A percentile compares a stretch with the other conserved stretches of the same genome.
phyloP scores from a whole-genome alignment of 805 yeast genomes.

The Ogataea sp. region DNA sequence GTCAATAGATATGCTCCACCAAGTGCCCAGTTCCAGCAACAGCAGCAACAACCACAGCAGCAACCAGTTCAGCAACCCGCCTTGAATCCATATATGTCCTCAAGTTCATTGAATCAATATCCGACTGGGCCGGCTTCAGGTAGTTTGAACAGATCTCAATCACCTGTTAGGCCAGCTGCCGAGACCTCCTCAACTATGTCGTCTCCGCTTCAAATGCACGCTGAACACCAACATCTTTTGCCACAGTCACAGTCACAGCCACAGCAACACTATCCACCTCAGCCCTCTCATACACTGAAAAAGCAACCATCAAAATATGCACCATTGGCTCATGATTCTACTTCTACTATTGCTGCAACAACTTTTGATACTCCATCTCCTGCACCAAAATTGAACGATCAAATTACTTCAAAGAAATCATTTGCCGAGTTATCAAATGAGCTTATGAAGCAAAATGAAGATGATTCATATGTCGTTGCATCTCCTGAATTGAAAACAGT shows the following conservation, averaged over 20 bases:
- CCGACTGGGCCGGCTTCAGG: no score
- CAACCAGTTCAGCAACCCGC: background rate
- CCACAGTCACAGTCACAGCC: no score
- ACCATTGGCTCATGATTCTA: background rate
- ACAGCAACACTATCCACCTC: background rate
- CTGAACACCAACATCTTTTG: background rate
- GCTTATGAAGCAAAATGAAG: background rate
- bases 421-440: background rate
- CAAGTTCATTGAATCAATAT: no score
- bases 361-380: background rate
- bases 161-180: no score
- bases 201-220: background rate
- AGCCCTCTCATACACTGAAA: background rate
- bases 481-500: no score
- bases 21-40: background rate
- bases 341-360: no score
- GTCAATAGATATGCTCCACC: background rate
- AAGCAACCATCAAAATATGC: background rate
- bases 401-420: background rate
- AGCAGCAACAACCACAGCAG: background rate
- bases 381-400: background rate
- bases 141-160: no score
- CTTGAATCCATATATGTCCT: background rate
- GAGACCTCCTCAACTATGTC: background rate
- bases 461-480: background rate